Conservation (phyloP, 129 eudicot species). For the Mikania micrantha region DNA sequence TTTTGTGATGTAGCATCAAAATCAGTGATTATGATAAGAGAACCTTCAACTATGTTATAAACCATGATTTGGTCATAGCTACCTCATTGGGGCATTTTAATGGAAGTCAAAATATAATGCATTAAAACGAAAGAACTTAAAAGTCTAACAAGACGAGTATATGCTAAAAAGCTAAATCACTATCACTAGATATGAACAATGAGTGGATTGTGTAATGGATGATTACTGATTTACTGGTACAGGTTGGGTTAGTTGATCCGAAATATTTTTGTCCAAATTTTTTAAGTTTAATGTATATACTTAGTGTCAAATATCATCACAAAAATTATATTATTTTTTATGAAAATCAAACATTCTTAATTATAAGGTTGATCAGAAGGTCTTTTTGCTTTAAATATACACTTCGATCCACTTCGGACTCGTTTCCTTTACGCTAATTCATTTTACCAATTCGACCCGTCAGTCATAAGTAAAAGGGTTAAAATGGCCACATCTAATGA, state of each 20-base stretch:
- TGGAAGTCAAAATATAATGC: background rate
- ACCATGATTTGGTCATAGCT: constrained; percentile 4
- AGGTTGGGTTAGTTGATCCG: background rate
- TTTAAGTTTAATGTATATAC: background rate
- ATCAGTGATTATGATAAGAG: constrained; percentile 1
- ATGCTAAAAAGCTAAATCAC: background rate
- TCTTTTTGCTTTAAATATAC: background rate
- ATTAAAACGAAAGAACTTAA: background rate
- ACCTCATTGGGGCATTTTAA: background rate
- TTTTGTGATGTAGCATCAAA: background rate
- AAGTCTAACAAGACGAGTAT: background rate
- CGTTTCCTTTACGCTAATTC: background rate
- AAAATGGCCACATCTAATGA: background rate
- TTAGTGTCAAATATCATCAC: background rate
- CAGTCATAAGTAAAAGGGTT: background rate
- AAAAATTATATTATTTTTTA: background rate
- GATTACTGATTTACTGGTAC: background rate
- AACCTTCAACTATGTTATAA: background rate
- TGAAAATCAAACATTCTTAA: background rate
- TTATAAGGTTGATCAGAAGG: background rate
- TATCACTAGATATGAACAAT: background rate
- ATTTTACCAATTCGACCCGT: background rate
- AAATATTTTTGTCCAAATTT: background rate
- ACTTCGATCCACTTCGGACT: background rate
- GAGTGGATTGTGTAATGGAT: background rate